Evolutionary conservation across 1,284 basidiomycete species (phyloP).

Genomic region (Cryptococcus depauperatus): DNA sequence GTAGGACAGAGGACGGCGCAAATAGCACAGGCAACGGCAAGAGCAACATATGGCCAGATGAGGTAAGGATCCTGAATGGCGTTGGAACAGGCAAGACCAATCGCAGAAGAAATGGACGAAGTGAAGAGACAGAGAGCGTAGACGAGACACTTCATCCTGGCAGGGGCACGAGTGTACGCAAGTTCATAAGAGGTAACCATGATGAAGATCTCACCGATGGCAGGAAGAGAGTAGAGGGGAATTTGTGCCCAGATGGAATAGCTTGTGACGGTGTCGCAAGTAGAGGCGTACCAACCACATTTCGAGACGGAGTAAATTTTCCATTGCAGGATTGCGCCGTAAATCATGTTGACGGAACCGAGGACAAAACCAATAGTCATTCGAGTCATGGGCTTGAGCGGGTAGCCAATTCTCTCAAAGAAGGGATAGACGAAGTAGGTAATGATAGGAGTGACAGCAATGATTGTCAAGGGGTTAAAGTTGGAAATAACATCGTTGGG

Average conservation of each 20-base stretch:
- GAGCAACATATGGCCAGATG: slow-evolving; percentile 43
- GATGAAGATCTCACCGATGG: slow-evolving; percentile 49
- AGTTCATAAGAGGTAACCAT: slow-evolving; percentile 50
- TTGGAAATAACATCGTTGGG: slow-evolving; percentile 49
- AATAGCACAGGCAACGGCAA: slow-evolving; percentile 38
- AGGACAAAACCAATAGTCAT: slow-evolving; percentile 36
- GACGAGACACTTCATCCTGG: slow-evolving; percentile 46
- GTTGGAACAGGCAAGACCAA: slow-evolving; percentile 35
- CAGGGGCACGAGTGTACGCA: slow-evolving; percentile 46
- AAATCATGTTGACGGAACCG: slow-evolving; percentile 43
- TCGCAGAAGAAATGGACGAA: slow-evolving; percentile 46
- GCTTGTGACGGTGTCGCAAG: slow-evolving; percentile 29
- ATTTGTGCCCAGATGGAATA: slow-evolving; percentile 45
- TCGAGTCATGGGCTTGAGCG: slow-evolving; percentile 32
- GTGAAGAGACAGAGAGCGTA: slow-evolving; percentile 46
- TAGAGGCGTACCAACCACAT: slow-evolving; percentile 45
- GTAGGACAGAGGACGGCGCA: slow-evolving; percentile 32
- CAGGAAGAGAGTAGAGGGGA: slow-evolving; percentile 48
- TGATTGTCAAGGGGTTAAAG: slow-evolving; percentile 47
- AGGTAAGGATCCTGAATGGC: slow-evolving; percentile 46
- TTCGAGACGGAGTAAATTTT: slow-evolving; percentile 47
- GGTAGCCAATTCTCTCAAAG: slow-evolving; percentile 39
- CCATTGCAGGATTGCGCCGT: slow-evolving; percentile 47
- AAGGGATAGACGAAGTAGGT: slow-evolving; percentile 47
- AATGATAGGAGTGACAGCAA: slow-evolving; percentile 46